phyloP scores from a whole-genome alignment of 768 basidiomycete species.

The Cytidiella melzeri region DNA sequence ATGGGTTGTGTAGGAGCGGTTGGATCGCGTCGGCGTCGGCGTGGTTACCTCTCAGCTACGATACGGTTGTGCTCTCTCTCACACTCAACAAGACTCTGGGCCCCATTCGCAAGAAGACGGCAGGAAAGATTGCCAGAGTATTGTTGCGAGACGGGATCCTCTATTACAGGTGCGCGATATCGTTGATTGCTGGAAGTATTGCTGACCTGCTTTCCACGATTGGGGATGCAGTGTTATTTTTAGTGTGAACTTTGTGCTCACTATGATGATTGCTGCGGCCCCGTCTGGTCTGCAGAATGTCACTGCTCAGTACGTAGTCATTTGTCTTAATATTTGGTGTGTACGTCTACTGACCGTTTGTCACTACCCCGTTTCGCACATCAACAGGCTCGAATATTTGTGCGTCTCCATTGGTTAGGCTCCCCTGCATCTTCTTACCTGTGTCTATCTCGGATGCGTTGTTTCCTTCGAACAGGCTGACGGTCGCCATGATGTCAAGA shows the following conservation, averaged over 20 bases:
- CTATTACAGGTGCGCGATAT: constrained; percentile 28
- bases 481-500: constrained; percentile 64
- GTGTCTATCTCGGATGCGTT: background rate
- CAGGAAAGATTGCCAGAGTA: constrained; percentile 18
- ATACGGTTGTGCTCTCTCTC: constrained; percentile 30
- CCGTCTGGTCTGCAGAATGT: constrained; percentile 28
- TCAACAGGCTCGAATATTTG: constrained; percentile 33
- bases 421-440: background rate
- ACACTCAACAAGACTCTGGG: constrained; percentile 27
- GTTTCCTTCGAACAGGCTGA: constrained; percentile 9
- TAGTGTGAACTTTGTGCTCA: constrained; percentile 30
- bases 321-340: background rate
- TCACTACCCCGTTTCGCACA: no score
- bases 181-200: constrained; percentile 1
- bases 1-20: constrained; percentile 3
- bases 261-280: constrained; percentile 33
- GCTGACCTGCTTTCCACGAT: background rate
- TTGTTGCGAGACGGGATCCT: constrained; percentile 29
- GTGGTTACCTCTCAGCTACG: constrained; percentile 36
- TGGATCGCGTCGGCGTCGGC: constrained; percentile 30
- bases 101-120: constrained; percentile 15
- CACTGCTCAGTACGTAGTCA: constrained; percentile 28
- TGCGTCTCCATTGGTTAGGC: constrained; percentile 25
- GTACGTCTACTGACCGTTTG: no score
- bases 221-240: constrained; percentile 37